Percentiles rank a stretch among this genome's conserved stretches.
Evolutionary conservation across 1,284 basidiomycete genomes (phyloP).

Genomic region (Sphagnurus paluster): DNA sequence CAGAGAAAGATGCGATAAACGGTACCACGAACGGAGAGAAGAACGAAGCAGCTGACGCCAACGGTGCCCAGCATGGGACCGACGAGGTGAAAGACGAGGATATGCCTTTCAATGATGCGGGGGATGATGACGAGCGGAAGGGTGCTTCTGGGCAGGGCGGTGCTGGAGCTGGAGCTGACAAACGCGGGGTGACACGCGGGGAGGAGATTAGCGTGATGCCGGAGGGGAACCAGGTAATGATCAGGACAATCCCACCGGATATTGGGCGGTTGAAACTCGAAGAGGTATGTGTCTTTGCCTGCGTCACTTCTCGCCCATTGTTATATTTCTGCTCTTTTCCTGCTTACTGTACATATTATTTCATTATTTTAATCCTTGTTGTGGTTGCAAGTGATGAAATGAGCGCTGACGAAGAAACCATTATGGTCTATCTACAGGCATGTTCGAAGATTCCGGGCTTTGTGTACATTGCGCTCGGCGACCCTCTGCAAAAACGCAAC

Average conservation of each 20-base stretch:
- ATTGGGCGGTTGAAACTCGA: constrained; percentile 87
- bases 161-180: no score
- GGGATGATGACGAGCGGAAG: constrained; percentile 79
- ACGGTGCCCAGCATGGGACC: constrained; percentile 47
- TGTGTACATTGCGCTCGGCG: constrained; percentile 84
- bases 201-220: constrained; percentile 77
- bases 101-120: constrained; percentile 66
- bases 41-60: constrained; percentile 25
- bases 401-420: no score
- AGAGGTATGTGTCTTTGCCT: constrained; percentile 55
- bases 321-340: no score
- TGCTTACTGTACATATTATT: no score
- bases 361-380: no score
- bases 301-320: constrained; percentile 11
- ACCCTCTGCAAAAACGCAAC: constrained; percentile 86
- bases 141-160: no score
- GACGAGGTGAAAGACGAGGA: constrained; percentile 56
- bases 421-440: constrained; percentile 53
- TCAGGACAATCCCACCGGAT: constrained; percentile 90
- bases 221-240: constrained; percentile 88
- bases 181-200: no score
- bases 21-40: constrained; percentile 35
- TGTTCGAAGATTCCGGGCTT: constrained; percentile 69
- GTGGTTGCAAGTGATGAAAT: no score
- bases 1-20: constrained; percentile 42